A percentile compares a stretch with the other conserved stretches of the same genome.
phyloP scores from a whole-genome alignment of 805 yeast genomes.

The Starmerella scarabaei region DNA sequence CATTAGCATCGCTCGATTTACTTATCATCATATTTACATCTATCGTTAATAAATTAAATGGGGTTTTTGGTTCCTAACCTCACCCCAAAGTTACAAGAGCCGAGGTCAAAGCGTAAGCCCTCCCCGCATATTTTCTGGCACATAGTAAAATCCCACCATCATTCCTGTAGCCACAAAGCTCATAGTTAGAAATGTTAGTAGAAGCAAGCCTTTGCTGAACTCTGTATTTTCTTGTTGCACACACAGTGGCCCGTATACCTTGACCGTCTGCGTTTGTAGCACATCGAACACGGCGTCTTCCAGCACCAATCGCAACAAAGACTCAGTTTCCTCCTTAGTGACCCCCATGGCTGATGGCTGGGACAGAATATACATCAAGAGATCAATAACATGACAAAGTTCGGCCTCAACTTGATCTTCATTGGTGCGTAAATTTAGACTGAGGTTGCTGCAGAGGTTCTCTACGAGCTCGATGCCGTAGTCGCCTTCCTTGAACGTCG shows the following conservation, averaged over 20 bases:
- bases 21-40: no score
- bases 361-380: conserved; percentile 5
- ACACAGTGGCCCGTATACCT: no score
- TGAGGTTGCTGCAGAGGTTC: conserved; percentile 6
- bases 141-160: conserved; percentile 13
- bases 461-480: conserved; percentile 7
- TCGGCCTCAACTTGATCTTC: conserved; percentile 1
- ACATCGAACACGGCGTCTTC: conserved; percentile 3
- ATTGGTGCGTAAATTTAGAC: conserved; percentile 3
- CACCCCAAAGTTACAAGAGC: no score
- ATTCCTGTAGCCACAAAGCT: conserved; percentile 19
- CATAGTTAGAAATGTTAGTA: conserved; percentile 13
- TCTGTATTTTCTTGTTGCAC: conserved; percentile 5
- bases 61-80: no score
- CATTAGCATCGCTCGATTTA: no score
- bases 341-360: conserved; percentile 6
- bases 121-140: no score
- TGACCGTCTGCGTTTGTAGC: neutral
- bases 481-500: conserved; percentile 7
- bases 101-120: no score
- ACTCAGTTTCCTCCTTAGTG: conserved; percentile 4
- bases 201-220: conserved; percentile 9
- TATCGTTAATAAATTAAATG: no score
- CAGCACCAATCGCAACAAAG: conserved; percentile 3
- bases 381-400: neutral